These are phyloP conservation scores for Gnomoniopsis sp. DNA, from an alignment of 2,329 filamentous ascomycete species.

Conservation along the genomic window DNA sequence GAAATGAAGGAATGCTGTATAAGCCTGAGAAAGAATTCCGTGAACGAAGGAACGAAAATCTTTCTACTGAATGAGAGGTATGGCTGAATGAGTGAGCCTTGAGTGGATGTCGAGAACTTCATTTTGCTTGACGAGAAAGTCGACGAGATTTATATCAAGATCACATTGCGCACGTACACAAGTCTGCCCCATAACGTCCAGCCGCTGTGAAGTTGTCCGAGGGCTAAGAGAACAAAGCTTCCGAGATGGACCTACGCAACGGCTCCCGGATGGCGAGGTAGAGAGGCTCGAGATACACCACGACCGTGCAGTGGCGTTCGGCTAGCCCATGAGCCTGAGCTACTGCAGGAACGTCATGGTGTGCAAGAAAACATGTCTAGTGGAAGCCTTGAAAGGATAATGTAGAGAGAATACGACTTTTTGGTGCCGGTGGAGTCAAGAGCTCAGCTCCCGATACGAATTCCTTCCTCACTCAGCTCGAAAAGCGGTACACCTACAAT, in stretches of 20 bases:
- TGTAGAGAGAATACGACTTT: too few species aligned
- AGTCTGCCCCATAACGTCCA: not conserved
- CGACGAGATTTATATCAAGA: not conserved
- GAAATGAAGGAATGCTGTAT: constrained; percentile 11
- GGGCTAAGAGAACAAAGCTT: not conserved
- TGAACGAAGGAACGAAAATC: too few species aligned
- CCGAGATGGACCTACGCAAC: not conserved
- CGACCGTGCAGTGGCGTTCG: constrained; percentile 7
- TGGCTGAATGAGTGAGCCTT: constrained; percentile 2
- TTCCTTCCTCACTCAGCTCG: not conserved
- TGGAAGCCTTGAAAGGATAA: too few species aligned
- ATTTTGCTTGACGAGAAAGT: too few species aligned
- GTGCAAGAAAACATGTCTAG: not conserved
- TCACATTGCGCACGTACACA: not conserved
- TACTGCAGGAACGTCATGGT: constrained; percentile 2
- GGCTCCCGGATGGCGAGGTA: not conserved
- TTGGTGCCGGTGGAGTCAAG: not conserved
- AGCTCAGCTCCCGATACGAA: not conserved
- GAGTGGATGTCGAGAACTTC: not conserved
- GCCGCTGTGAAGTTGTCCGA: not conserved
- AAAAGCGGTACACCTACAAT: not conserved
- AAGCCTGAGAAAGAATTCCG: too few species aligned
- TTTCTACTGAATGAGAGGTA: not conserved
- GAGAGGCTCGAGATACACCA: not conserved
- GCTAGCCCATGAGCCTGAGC: not conserved